Base-by-base conservation (phyloP, 1,284 basidiomycete species). In the Marasmius sp. region DNA sequence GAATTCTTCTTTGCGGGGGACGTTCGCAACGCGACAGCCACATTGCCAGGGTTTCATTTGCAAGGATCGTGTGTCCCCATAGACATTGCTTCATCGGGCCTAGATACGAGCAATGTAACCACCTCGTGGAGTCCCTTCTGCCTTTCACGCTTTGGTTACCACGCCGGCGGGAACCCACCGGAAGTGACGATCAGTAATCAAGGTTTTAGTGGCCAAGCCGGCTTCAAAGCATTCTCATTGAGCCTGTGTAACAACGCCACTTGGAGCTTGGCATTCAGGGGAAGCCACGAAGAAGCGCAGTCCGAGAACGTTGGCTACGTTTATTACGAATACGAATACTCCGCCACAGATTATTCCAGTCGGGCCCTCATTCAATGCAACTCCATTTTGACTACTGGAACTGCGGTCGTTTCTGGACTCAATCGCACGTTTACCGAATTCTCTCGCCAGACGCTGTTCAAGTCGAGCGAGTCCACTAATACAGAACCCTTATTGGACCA, bases 1-100 rank as follows among this genome's bases (percentile, higher is more conserved):
- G 67, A 66, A 39, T 64, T 68, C 51, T 69, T 65, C 57, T 65
- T 69, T 50, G 62, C 61, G 6, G 67, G 65, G 47, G 56, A 62
- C 57, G 51, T 64, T 14, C 50, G 58, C 4, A 61, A 52, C 11
- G 57, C 43, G 55, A 61, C 57, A 5, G 54, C 57, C 45, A 56
- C 56, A 14, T 61, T 69, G 9, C 68, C 68, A 6, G 68, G 68
- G 5, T 33, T 66, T 38, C 66, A 65, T 38, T 37, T 63, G 22
- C 60, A 50, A 34, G 52, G 64, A 16, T 11, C 18, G 37, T 20
- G 18, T n/a, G 18, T 18, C 18, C 20, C 27, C 34, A 39, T 12
- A 20, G 41, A 8, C 37, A 38, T 7, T 39, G 33, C 54, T 9
- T n/a, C 6, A n/a, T 49, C 10, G 18, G 48, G 48, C 27, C 14